Base-by-base conservation (phyloP, 2,329 filamentous ascomycete genomes). In the Polychaeton citri region DNA sequence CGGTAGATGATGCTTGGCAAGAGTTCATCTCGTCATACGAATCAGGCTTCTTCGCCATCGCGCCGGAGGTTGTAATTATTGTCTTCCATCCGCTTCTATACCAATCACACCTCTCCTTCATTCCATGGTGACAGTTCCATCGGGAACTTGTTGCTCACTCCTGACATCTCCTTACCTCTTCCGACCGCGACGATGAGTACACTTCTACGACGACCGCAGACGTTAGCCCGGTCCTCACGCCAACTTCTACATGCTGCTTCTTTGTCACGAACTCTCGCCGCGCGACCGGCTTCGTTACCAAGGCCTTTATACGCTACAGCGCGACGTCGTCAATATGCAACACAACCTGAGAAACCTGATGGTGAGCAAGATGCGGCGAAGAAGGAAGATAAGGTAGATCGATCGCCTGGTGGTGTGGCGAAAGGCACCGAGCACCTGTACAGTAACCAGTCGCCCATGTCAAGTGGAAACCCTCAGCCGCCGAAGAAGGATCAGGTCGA, bases 341-440 rank as follows among this genome's bases (percentile, higher is more conserved):
- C 64, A 5, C 60, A 61, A 40, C 57, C 63, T 20, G 55, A 59
- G 19, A 59, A 62, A 40, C 62, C 66, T 41, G 61, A 64, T 43
- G 59, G 60, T 21, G 46, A 62, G 38, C 50, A 56, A 16, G 41
- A 52, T 38, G 50, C 37, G 34, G 17, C 42, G 38, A 45, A 47
- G 33, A 38, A 48, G 17, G 34, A 34, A 16, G 44, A 49, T 35
- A 46, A 47, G 30, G 4, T 32, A 17, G 45, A 55, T 38, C 50
- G 55, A 33, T 53, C 57, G 43, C 51, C 57, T 19, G 50, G 54
- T 30, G 51, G 55, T 34, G 40, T 58, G 34, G 48, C 60, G 13
- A 59, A 58, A 20, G 63, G 64, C 32, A 63, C 62, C 40, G 63
- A 68, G 50, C 58, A 63, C 41, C 54, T 65, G 5, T 63, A 66